Percentiles rank a stretch among this genome's conserved stretches.
Conservation (phyloP, 2,329 filamentous ascomycete species). For the Waltergamsia citrina region DNA sequence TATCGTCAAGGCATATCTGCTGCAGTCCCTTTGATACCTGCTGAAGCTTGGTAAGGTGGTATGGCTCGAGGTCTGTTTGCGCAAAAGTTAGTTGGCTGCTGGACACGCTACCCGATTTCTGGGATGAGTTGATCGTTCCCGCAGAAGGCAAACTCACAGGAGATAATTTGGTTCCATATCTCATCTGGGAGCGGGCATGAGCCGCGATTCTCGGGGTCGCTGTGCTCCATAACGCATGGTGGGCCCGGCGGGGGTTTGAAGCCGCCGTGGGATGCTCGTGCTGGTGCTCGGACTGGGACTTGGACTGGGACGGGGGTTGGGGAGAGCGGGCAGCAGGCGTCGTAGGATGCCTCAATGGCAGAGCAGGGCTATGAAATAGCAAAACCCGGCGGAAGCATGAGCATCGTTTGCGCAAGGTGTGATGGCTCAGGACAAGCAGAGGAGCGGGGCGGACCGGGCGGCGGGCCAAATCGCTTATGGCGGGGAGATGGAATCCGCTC, state of each 20-base stretch:
- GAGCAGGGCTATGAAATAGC: too few relatives aligned
- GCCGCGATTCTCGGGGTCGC: background rate
- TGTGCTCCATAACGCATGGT: slow-evolving; percentile 1
- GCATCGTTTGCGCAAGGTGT: too few relatives aligned
- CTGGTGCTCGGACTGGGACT: too few relatives aligned
- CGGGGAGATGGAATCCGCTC: too few relatives aligned
- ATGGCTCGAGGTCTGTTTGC: slow-evolving; percentile 23
- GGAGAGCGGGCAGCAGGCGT: background rate
- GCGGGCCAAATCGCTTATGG: too few relatives aligned
- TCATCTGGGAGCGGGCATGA: slow-evolving; percentile 3
- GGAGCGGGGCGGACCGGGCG: too few relatives aligned
- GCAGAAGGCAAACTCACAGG: slow-evolving; percentile 35
- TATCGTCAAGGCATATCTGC: slow-evolving; percentile 60
- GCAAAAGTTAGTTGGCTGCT: slow-evolving; percentile 9
- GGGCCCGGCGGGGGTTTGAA: background rate
- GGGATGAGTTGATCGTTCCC: slow-evolving; percentile 1
- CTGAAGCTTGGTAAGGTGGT: slow-evolving; percentile 52
- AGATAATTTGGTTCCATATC: slow-evolving; percentile 42
- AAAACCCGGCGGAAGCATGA: too few relatives aligned
- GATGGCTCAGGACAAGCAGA: too few relatives aligned
- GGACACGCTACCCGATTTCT: slow-evolving; percentile 5
- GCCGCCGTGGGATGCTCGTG: too few relatives aligned
- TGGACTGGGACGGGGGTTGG: background rate
- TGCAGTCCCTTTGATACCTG: slow-evolving; percentile 58
- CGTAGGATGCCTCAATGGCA: too few relatives aligned